Conservation (phyloP, 2,329 filamentous ascomycete genomes). For the Botrytis hyacinthi region DNA sequence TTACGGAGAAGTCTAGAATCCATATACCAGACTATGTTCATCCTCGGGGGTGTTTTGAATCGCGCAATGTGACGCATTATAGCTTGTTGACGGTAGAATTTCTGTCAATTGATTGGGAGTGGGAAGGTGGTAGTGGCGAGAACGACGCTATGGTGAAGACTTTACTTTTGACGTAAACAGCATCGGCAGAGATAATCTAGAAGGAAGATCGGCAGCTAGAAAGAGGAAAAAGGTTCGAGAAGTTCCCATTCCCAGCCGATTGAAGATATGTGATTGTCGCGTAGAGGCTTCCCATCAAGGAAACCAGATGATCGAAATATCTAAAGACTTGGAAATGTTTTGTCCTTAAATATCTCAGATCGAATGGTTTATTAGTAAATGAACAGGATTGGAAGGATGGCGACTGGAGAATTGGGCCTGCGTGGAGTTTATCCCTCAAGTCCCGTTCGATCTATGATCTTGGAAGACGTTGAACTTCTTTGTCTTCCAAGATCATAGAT, state of each 20-base stretch:
- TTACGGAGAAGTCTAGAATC: not conserved
- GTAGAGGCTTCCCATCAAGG: not conserved
- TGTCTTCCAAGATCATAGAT: not conserved
- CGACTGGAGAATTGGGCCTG: not conserved
- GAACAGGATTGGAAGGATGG: not conserved
- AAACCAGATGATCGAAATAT: not conserved
- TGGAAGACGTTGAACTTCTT: not conserved
- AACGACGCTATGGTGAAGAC: not conserved
- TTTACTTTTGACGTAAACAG: not conserved
- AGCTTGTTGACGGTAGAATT: not conserved
- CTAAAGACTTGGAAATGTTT: not conserved
- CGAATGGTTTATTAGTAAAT: not conserved
- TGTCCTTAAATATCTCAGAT: not conserved
- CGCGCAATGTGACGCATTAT: not conserved
- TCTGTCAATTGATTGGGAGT: not conserved
- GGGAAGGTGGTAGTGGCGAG: not conserved
- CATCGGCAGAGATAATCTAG: not conserved
- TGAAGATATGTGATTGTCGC: not conserved
- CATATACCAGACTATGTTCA: not conserved
- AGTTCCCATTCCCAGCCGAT: not conserved
- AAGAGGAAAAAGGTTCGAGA: not conserved
- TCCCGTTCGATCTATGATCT: not conserved
- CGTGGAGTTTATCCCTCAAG: not conserved
- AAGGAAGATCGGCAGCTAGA: not conserved
- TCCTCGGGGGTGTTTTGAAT: not conserved